These are phyloP conservation scores for Cutaneotrichosporon cavernicola DNA, from an alignment of 1,284 basidiomycete species.

Conservation along the genomic window DNA sequence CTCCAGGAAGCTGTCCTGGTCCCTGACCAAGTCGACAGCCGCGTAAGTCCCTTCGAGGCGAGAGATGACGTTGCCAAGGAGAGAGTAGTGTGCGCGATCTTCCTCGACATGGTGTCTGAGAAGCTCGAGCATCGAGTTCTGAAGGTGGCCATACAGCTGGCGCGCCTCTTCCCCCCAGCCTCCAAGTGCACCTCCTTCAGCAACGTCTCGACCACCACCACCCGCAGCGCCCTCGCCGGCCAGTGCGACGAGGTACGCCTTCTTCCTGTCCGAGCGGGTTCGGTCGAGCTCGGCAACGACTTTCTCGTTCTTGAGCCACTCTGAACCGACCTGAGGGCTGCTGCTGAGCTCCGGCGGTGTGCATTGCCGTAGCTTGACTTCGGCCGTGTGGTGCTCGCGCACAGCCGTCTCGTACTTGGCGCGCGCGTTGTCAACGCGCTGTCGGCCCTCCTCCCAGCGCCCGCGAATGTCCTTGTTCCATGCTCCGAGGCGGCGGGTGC, in stretches of 20 bases:
- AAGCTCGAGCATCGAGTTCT: slow-evolving; percentile 23
- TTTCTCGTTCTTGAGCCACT: slow-evolving; percentile 25
- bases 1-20: slow-evolving; percentile 39
- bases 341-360: slow-evolving; percentile 16
- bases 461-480: slow-evolving; percentile 27
- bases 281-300: slow-evolving; percentile 21
- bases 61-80: slow-evolving; percentile 20
- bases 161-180: slow-evolving; percentile 32
- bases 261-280: slow-evolving; percentile 23
- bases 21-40: slow-evolving; percentile 16
- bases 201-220: slow-evolving; percentile 20
- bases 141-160: slow-evolving; percentile 25
- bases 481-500: slow-evolving; percentile 13
- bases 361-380: slow-evolving; percentile 16
- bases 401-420: slow-evolving; percentile 23
- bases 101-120: slow-evolving; percentile 28
- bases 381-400: slow-evolving; percentile 17
- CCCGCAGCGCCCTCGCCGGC: slow-evolving; percentile 27
- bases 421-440: slow-evolving; percentile 24
- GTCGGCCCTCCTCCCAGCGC: slow-evolving; percentile 25
- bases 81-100: slow-evolving; percentile 21
- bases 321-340: slow-evolving; percentile 2
- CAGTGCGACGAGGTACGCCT: slow-evolving; percentile 24
- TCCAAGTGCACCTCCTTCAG: slow-evolving; percentile 23
- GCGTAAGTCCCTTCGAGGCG: slow-evolving; percentile 22